phyloP scores from a whole-genome alignment of 164 flowering plant genomes.

The Liquidambar formosana region DNA sequence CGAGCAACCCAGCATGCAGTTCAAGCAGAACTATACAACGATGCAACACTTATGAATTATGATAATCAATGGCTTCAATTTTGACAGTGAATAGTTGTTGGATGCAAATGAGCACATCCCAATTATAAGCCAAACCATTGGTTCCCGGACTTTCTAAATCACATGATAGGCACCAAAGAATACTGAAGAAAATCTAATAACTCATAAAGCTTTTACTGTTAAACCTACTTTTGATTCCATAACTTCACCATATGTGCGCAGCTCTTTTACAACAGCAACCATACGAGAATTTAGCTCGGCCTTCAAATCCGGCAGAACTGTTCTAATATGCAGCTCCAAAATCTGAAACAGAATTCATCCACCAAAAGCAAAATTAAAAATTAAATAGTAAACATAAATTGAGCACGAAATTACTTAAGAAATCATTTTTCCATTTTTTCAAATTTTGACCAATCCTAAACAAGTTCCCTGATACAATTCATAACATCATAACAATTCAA shows the following conservation, averaged over 20 bases:
- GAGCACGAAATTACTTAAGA: too few species aligned
- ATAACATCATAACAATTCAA: too few species aligned
- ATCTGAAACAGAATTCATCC: constrained; percentile 27
- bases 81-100: neutral
- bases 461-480: too few species aligned
- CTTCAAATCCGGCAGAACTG: constrained; percentile 45
- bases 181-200: neutral
- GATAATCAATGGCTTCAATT: neutral
- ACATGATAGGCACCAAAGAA: neutral
- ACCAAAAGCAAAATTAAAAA: neutral
- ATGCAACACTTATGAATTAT: neutral
- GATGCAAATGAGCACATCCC: neutral
- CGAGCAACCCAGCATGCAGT: neutral
- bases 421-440: too few species aligned
- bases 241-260: constrained; percentile 39
- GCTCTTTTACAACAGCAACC: constrained; percentile 41
- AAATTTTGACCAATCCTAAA: too few species aligned
- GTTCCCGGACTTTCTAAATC: neutral
- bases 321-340: constrained; percentile 49
- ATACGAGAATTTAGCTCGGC: constrained; percentile 38
- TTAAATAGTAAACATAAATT: neutral
- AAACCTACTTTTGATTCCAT: constrained; percentile 43
- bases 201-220: neutral
- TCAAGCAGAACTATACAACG: neutral
- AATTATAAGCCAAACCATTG: neutral